Conservation (phyloP, 257 asterid species). For the Nicotiana attenuata region DNA sequence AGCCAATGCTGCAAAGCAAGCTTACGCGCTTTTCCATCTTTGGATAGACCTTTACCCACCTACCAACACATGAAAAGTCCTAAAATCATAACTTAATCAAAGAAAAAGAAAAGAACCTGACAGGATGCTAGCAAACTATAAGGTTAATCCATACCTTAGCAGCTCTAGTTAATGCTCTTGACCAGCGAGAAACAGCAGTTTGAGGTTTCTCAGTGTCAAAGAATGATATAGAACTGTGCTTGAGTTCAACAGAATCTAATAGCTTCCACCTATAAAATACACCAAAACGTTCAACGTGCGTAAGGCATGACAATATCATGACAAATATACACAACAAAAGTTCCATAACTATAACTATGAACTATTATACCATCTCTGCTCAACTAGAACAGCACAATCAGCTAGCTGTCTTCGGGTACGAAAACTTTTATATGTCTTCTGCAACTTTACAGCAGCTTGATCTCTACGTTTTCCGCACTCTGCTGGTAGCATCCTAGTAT, state of each 20-base stretch:
- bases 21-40: conserved; percentile 70
- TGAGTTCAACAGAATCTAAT: conserved; percentile 75
- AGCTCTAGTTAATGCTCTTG: conserved; percentile 66
- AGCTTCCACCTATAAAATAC: conserved; percentile 71
- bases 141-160: conserved; percentile 46
- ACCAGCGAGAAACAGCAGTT: conserved; percentile 76
- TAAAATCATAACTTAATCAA: neutral
- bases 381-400: conserved; percentile 82
- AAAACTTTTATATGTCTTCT: conserved; percentile 77
- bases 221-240: conserved; percentile 57
- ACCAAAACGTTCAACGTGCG: neutral
- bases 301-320: neutral
- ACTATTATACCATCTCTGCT: conserved; percentile 63
- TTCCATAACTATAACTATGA: neutral
- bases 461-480: conserved; percentile 21
- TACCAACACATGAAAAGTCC: conserved; percentile 8
- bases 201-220: conserved; percentile 69
- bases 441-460: conserved; percentile 65
- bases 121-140: neutral
- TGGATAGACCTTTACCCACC: conserved; percentile 87
- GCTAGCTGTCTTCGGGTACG: conserved; percentile 78
- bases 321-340: neutral
- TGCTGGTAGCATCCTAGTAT: neutral
- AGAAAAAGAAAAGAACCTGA: neutral
- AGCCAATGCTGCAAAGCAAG: conserved; percentile 93